phyloP scores from a whole-genome alignment of 169 alveolate genomes.

The Cryptosporidium viatorum region DNA sequence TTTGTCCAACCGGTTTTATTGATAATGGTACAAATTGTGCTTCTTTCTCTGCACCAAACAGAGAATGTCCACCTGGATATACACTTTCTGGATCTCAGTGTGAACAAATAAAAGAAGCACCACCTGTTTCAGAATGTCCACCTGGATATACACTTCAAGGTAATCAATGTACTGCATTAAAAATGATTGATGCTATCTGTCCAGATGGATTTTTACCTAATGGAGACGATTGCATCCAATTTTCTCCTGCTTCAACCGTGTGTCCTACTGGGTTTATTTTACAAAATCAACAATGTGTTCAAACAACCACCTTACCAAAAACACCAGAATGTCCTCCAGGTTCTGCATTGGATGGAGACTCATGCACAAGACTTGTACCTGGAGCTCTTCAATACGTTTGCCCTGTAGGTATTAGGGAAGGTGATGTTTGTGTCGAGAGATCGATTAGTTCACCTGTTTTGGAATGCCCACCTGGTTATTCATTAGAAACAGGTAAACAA shows the following conservation, averaged over 20 bases:
- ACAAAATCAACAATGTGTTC: constrained; percentile 71
- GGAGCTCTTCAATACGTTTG: constrained; percentile 74
- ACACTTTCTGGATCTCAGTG: constrained; percentile 58
- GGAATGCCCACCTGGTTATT: constrained; percentile 75
- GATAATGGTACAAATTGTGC: constrained; percentile 73
- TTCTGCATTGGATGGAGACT: constrained; percentile 73
- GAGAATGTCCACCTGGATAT: constrained; percentile 74
- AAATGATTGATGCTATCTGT: constrained; percentile 72
- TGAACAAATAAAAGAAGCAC: constrained; percentile 71
- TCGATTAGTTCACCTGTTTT: constrained; percentile 66
- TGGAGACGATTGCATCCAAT: constrained; percentile 75
- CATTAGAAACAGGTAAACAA: constrained; percentile 73
- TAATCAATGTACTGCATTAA: constrained; percentile 57
- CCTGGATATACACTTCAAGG: constrained; percentile 74
- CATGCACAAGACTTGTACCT: constrained; percentile 69
- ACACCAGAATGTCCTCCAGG: constrained; percentile 76
- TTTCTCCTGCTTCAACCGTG: constrained; percentile 73
- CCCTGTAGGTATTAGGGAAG: constrained; percentile 61
- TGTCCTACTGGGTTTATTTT: constrained; percentile 67
- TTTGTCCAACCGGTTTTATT: constrained; percentile 71
- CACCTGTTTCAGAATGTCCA: constrained; percentile 71
- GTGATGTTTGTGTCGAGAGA: constrained; percentile 72
- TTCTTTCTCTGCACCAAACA: constrained; percentile 72
- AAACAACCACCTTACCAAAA: constrained; percentile 41
- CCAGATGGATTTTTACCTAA: constrained; percentile 73